Evolutionary conservation across 2,329 filamentous ascomycete species (phyloP), one percentile per base, ranked within the genome.

Genomic region (Trichoderma semiorbis): DNA sequence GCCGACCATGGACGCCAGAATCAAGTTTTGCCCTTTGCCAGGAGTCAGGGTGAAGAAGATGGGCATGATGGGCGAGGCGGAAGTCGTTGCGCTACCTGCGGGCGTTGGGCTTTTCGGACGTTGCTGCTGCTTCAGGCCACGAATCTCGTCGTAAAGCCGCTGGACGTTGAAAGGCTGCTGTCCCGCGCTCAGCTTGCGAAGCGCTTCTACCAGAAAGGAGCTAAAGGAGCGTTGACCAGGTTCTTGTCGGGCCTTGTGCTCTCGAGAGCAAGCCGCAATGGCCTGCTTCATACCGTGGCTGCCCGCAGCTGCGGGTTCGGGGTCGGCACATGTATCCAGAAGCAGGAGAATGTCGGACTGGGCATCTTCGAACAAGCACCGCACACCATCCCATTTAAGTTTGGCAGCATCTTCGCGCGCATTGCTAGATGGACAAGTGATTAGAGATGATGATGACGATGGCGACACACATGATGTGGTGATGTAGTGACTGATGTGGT

Each of bases 311-410:
- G 85, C 81, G 12, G 83, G 81, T 73, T 90, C 86, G 34, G 84
- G 83, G n/a, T 86, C 78, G 12, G 86, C 85, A 76, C 88, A 90
- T n/a, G 87, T 88, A 78, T 91, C 89, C 30, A 91, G 83, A 14
- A 91, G 80, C 6, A 91, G 80, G 16, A 91, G 83, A 43, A 91
- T 88, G 77, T 91, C 89, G 5, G 88, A 89, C 73, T 87, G 86
- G 2, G 87, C 85, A 77, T 91, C 88, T 74, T 91, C 89, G 65
- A 91, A 85, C 18, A 90, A 80, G 76, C 86, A 89, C 70, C 88
- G 86, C 2, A 91, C 84, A n/a, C 87, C 87, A 74, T 87, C 85
- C 89, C 89, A 91, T 75, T 87, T 90, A 32, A 91, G 81, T 78
- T 86, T 89, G 36, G 88, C 83, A n/a, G 89, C 85, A 77, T 89